Conservation (phyloP, 1,284 basidiomycete genomes). For the Lignosus rhinocerotis region DNA sequence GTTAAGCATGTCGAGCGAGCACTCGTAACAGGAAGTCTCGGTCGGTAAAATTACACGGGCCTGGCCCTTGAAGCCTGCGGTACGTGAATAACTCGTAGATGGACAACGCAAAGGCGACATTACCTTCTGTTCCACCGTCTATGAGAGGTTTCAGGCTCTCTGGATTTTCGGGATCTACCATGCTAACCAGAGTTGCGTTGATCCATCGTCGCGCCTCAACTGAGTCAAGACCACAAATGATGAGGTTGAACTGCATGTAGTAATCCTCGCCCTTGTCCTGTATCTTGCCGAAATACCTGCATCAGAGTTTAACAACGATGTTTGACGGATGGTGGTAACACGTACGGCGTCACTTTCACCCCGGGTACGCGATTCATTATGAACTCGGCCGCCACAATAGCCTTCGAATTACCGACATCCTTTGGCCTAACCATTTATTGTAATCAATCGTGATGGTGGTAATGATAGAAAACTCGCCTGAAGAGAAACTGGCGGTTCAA, state of each 20-base stretch:
- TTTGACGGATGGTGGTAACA: constrained; percentile 9
- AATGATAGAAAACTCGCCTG: constrained; percentile 55
- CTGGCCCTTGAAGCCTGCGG: constrained; percentile 94
- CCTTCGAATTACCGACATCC: constrained; percentile 95
- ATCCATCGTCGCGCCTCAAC: constrained; percentile 98
- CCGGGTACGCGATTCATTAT: constrained; percentile 95
- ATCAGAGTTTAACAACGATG: constrained; percentile 19
- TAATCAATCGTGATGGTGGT: not conserved
- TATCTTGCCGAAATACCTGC: constrained; percentile 93
- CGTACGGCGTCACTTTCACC: constrained; percentile 91
- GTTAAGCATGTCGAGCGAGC: constrained; percentile 97
- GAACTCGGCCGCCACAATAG: constrained; percentile 91
- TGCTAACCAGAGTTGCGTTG: constrained; percentile 93
- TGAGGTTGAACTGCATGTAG: constrained; percentile 95
- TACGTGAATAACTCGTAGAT: not conserved
- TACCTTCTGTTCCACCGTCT: constrained; percentile 98
- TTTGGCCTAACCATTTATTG: constrained; percentile 56
- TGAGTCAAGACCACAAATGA: constrained; percentile 98
- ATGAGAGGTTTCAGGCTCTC: constrained; percentile 98
- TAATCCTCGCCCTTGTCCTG: constrained; percentile 98
- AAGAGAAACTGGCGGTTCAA: constrained; percentile 98
- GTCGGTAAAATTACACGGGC: constrained; percentile 96
- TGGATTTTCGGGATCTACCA: constrained; percentile 89
- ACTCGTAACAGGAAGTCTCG: constrained; percentile 97
- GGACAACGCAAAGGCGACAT: constrained; percentile 12